Conservation (phyloP, 2,329 filamentous ascomycete genomes). For the Colletotrichum graminicola region DNA sequence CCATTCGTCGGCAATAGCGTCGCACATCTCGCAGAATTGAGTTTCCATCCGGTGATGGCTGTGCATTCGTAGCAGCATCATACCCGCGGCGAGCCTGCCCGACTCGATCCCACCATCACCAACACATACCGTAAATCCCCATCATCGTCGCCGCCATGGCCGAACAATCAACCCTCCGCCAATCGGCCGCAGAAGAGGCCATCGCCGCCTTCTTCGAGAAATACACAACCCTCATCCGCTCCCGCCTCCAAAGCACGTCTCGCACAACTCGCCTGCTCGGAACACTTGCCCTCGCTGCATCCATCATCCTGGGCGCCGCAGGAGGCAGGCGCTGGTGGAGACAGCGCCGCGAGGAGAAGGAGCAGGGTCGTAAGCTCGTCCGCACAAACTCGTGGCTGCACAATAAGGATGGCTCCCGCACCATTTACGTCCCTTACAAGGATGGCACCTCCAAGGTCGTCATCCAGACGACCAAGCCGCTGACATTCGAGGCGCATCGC, state of each 20-base stretch:
- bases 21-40: neutral
- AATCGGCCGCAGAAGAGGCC: constrained; percentile 74
- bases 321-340: constrained; percentile 85
- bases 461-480: constrained; percentile 88
- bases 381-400: constrained; percentile 92
- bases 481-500: constrained; percentile 96
- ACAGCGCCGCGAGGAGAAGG: constrained; percentile 79
- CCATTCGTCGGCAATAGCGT: constrained; percentile 1
- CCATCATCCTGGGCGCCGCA: constrained; percentile 83
- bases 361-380: constrained; percentile 84
- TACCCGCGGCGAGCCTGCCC: constrained; percentile 35
- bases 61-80: constrained; percentile 30
- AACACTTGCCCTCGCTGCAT: constrained; percentile 79
- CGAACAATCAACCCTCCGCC: constrained; percentile 82
- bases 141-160: constrained; percentile 74
- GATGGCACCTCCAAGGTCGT: constrained; percentile 89
- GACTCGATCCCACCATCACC: constrained; percentile 28
- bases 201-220: constrained; percentile 73
- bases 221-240: constrained; percentile 66
- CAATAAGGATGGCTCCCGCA: constrained; percentile 94
- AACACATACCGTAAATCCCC: constrained; percentile 8
- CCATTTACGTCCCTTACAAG: constrained; percentile 95
- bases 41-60: constrained; percentile 36
- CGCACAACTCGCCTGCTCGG: constrained; percentile 80
- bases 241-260: constrained; percentile 73